A percentile compares a stretch with the other conserved stretches of the same genome.
These are phyloP conservation scores for Hypocreales sp. DNA, from an alignment of 2,329 filamentous ascomycete species.

Conservation along the genomic window DNA sequence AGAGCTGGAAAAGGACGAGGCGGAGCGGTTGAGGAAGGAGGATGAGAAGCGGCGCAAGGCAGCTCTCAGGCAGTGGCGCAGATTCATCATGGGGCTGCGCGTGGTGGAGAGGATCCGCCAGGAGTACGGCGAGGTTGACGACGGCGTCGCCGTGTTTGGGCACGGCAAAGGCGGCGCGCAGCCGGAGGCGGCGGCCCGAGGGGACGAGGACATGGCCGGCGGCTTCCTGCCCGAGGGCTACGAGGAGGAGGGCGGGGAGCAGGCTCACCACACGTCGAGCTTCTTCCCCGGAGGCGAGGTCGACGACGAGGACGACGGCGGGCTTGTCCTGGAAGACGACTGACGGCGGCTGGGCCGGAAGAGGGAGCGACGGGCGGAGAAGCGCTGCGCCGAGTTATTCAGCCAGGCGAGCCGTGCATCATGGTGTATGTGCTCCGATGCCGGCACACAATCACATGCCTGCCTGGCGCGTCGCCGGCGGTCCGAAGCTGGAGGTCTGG, in stretches of 20 bases:
- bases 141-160: slow-evolving; percentile 37
- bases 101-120: slow-evolving; percentile 63
- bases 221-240: slow-evolving; percentile 45
- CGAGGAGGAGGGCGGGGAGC: slow-evolving; percentile 28
- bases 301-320: slow-evolving; percentile 19
- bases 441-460: no score
- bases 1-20: slow-evolving; percentile 64
- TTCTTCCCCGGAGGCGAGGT: slow-evolving; percentile 33
- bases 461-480: no score
- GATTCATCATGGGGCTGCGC: slow-evolving; percentile 70
- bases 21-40: slow-evolving; percentile 61
- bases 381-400: no score
- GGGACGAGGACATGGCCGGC: slow-evolving; percentile 38
- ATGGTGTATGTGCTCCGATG: no score
- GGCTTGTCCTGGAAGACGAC: slow-evolving; percentile 17
- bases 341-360: not conserved
- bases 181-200: slow-evolving; percentile 7
- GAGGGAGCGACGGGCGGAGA: no score
- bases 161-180: slow-evolving; percentile 20
- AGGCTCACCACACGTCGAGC: slow-evolving; percentile 19
- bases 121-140: slow-evolving; percentile 55
- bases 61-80: slow-evolving; percentile 66
- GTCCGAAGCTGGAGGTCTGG: no score
- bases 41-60: slow-evolving; percentile 67
- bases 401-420: no score